phyloP scores from a whole-genome alignment of 2,329 filamentous ascomycete genomes.

The Diaporthe capsici region DNA sequence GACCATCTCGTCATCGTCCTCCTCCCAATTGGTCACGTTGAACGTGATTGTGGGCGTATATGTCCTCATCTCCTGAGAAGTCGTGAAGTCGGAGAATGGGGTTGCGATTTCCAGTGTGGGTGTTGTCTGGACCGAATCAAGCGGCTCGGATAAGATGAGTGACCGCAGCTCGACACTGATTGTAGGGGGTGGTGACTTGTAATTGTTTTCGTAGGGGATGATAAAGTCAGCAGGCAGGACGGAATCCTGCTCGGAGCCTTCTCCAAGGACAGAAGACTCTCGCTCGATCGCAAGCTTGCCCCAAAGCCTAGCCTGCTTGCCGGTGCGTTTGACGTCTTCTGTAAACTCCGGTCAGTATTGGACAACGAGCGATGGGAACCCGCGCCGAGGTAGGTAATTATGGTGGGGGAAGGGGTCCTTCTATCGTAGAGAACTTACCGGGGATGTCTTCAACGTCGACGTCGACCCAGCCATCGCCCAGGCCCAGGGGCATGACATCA shows the following conservation, averaged over 20 bases:
- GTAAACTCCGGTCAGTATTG: conserved; percentile 14
- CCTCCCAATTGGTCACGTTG: conserved; percentile 56
- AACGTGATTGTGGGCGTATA: conserved; percentile 60
- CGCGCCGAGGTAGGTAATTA: not conserved
- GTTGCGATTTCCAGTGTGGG: conserved; percentile 57
- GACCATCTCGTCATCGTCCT: conserved; percentile 55
- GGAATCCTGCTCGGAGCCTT: conserved; percentile 65
- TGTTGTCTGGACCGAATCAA: conserved; percentile 61
- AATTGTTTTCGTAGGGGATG: conserved; percentile 70
- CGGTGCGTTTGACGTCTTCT: conserved; percentile 65
- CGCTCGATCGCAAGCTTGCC: conserved; percentile 71
- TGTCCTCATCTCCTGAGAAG: conserved; percentile 50
- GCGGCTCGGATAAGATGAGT: conserved; percentile 62
- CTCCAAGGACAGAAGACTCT: conserved; percentile 72
- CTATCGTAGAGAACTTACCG: conserved; percentile 55
- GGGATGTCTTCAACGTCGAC: conserved; percentile 68
- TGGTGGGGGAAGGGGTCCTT: not conserved
- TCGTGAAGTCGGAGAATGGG: conserved; percentile 54
- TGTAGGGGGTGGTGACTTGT: conserved; percentile 62
- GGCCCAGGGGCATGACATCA: conserved; percentile 66
- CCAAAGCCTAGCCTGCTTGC: conserved; percentile 72
- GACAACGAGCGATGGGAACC: not conserved
- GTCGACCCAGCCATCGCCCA: conserved; percentile 71
- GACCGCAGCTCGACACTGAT: conserved; percentile 64
- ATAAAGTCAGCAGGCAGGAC: conserved; percentile 74